Conservation (phyloP, 345 rosid genomes). For the Eutrema yunnanense region DNA sequence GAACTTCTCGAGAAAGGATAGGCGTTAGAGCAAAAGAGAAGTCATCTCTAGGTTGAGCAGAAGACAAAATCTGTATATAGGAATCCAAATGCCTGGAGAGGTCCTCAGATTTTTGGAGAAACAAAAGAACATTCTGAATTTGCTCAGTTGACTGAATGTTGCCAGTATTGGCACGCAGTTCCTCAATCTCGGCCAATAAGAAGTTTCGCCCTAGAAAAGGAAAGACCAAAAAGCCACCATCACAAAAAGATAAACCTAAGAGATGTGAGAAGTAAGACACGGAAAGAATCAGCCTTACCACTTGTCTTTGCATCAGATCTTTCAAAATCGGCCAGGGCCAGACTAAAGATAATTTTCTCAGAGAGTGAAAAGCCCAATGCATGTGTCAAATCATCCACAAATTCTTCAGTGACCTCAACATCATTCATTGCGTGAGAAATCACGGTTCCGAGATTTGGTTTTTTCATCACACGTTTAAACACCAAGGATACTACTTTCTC, state of each 20-base stretch:
- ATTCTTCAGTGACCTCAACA: conserved; percentile 39
- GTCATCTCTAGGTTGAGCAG: conserved; percentile 46
- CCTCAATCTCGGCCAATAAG: conserved; percentile 59
- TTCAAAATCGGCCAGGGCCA: conserved; percentile 65
- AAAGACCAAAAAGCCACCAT: neutral
- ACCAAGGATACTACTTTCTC: conserved; percentile 42
- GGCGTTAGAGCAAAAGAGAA: conserved; percentile 53
- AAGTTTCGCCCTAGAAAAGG: conserved; percentile 60
- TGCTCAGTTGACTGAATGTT: conserved; percentile 52
- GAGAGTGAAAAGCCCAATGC: conserved; percentile 44
- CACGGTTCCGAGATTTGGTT: conserved; percentile 57
- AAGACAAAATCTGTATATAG: conserved; percentile 61
- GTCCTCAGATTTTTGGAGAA: conserved; percentile 67
- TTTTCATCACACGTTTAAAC: conserved; percentile 48
- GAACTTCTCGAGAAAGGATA: conserved; percentile 53
- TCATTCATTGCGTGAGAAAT: conserved; percentile 50
- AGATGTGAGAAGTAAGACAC: neutral
- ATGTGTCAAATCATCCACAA: conserved; percentile 44
- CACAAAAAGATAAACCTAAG: neutral
- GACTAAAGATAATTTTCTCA: conserved; percentile 68
- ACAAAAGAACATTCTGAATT: conserved; percentile 63
- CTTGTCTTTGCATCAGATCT: conserved; percentile 37
- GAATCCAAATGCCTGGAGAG: conserved; percentile 69
- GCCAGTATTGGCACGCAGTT: conserved; percentile 44
- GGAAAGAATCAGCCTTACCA: conserved; percentile 35